A percentile compares a stretch with the other conserved stretches of the same genome.
phyloP scores from a whole-genome alignment of 495 filamentous ascomycete species.

The Coniosporium apollinis region DNA sequence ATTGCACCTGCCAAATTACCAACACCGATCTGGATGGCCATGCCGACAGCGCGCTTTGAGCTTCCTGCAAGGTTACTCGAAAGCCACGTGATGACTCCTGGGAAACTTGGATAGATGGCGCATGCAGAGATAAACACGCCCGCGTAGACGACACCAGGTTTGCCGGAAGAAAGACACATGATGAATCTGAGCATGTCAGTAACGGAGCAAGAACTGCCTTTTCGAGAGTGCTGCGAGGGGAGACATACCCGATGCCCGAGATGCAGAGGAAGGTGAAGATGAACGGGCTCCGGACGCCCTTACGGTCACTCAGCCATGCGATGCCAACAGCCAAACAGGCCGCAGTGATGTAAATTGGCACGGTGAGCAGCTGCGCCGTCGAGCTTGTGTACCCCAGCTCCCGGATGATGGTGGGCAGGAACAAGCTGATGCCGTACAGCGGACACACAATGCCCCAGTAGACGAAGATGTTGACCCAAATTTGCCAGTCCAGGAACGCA shows the following conservation, averaged over 20 bases:
- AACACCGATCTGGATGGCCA: slow-evolving; percentile 59
- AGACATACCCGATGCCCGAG: slow-evolving; percentile 43
- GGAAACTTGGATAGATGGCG: slow-evolving; percentile 43
- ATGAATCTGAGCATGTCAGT: too few relatives aligned
- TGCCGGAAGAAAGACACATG: slow-evolving; percentile 31
- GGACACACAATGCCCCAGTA: slow-evolving; percentile 50
- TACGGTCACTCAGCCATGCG: slow-evolving; percentile 43
- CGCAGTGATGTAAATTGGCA: slow-evolving; percentile 48
- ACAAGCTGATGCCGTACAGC: slow-evolving; percentile 56
- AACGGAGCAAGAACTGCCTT: too few relatives aligned
- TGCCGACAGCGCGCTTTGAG: slow-evolving; percentile 54
- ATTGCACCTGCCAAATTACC: slow-evolving; percentile 61
- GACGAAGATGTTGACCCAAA: slow-evolving; percentile 48
- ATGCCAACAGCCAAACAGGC: slow-evolving; percentile 40
- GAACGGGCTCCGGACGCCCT: slow-evolving; percentile 44
- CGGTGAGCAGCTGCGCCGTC: slow-evolving; percentile 51
- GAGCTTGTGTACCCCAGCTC: slow-evolving; percentile 36
- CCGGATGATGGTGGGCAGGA: slow-evolving; percentile 40
- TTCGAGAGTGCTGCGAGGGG: too few relatives aligned
- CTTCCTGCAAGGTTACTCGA: slow-evolving; percentile 53
- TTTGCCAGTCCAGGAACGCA: slow-evolving; percentile 57
- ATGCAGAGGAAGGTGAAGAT: slow-evolving; percentile 43
- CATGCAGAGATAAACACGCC: slow-evolving; percentile 57
- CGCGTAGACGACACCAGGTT: slow-evolving; percentile 52
- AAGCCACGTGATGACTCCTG: slow-evolving; percentile 56